Base-by-base conservation (phyloP, 2,329 filamentous ascomycete species). In the Aspergillus pseudoterreus region DNA sequence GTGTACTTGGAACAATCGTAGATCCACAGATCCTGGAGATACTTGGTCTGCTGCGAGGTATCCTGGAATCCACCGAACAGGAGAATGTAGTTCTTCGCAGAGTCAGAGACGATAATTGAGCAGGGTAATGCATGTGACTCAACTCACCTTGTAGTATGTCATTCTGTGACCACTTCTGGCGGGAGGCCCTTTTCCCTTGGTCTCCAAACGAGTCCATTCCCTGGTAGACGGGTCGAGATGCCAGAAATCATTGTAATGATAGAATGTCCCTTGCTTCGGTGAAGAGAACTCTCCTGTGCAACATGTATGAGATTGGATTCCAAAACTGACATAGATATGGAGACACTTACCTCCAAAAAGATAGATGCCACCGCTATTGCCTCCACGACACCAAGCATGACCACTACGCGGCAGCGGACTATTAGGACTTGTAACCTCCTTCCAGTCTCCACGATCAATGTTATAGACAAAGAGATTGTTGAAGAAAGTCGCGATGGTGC, bases 211-310 rank as follows among this genome's bases (percentile, higher is more conserved):
- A 51, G 84, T 88, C 94, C 94, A 99, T 75, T 99, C 94, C 62
- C 91, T 81, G 6, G 83, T 85, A 8, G 80, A 81, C 0, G 92
- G 88, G 66, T 97, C 92, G 41, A 97, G 81, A 45, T 87, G 82
- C 92, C 94, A 99, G 70, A 99, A 97, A 74, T 97, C 94, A 65
- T 95, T 96, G 75, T 99, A 99, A 72, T 99, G 94, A 71, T 99
- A 96, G 66, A 99, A 99, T 0, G 92, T 97, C 4, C 94, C 94
- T 72, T 97, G 94, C 69, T 96, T 97, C 2, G 94, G 94, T 24
- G 87, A 92, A 52, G 89, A 95, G 71, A 99, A 99, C 73, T 99
- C 94, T 55, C 92, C 72, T 74, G 50, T 51, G 48, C 8, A 30
- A 10, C 8, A 27, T 8, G 9, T 4, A n/a, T 45, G 3, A 43